Base-by-base conservation (phyloP, 805 yeast species). In the Candida vartiovaarae region DNA sequence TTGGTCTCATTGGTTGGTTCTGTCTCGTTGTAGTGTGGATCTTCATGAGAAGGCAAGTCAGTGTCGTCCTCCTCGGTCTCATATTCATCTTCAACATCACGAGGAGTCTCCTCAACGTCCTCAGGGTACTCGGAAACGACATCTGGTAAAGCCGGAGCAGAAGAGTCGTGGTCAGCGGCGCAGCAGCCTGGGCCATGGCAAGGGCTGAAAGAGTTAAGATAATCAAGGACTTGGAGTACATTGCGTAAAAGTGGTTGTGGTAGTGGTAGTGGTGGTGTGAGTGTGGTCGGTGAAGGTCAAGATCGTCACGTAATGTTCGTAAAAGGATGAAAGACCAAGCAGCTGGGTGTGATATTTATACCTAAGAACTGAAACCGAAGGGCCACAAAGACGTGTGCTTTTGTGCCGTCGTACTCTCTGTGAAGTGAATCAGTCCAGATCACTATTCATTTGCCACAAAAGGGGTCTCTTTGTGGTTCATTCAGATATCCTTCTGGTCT, bases 161-260 rank as follows among this genome's bases (percentile, higher is more conserved):
- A 32, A 32, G 28, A 41, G 40, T 10, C 43, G 43, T 15, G 40
- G 25, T 45, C 48, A 30, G 36, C 9, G 27, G 45, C 51, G 15
- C 38, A 32, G 46, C 31, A 8, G 44, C 39, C 40, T 45, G 54
- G 23, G 60, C 50, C 54, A 70, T 50, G 30, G 71, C 50, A 29
- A 39, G 27, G 11, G 46, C 48, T 20, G 49, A 44, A 37, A 52
- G 15, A 20, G 49, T 44, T 9, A 47, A 32, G 25, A 48, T 15
- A 11, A 48, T 37, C 36, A 52, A 38, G 23, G 45, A 34, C 45
- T 48, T 52, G 42, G 44, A 15, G 43, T 44, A 43, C 50, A 49
- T 49, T 38, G 33, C 8, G 24, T 10, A 15, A 15, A 15, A 15
- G 20, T 15, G 20, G 20, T 15, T 15, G 20, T 15, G 20, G 20